Conservation (phyloP, 768 basidiomycete species). For the Trichaptum fuscoviolaceum region DNA sequence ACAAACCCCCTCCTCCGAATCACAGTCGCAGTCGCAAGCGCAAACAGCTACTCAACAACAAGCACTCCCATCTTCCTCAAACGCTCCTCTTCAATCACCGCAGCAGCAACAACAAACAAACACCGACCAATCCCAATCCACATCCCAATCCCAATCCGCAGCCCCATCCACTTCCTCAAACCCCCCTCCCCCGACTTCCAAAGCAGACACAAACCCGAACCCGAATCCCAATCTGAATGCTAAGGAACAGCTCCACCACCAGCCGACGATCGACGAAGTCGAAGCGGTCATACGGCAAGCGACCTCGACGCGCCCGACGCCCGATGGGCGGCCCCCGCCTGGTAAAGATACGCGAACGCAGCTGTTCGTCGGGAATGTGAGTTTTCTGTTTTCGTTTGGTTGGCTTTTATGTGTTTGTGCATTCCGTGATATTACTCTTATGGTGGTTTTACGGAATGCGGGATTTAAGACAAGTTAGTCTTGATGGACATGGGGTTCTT, state of each 20-base stretch:
- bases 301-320: constrained; percentile 59
- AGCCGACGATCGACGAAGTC: constrained; percentile 67
- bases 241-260: background rate
- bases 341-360: constrained; percentile 87
- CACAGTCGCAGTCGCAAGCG: too few relatives aligned
- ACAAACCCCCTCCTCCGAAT: too few relatives aligned
- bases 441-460: too few relatives aligned
- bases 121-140: too few relatives aligned
- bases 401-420: constrained; percentile 10
- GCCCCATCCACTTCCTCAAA: background rate
- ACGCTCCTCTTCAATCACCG: background rate
- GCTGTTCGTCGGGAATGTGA: constrained; percentile 92
- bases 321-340: constrained; percentile 41
- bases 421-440: constrained; percentile 3
- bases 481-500: too few relatives aligned
- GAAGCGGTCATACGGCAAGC: constrained; percentile 90
- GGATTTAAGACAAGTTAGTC: too few relatives aligned
- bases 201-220: background rate
- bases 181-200: background rate
- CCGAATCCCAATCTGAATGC: background rate
- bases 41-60: too few relatives aligned
- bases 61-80: too few relatives aligned
- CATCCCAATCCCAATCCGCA: too few relatives aligned
- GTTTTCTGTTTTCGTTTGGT: constrained; percentile 24
- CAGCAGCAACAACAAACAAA: background rate